Percentiles rank a stretch among this genome's conserved stretches.
Conservation (phyloP, 2,329 filamentous ascomycete genomes). For the Pyrenochaeta sp. region DNA sequence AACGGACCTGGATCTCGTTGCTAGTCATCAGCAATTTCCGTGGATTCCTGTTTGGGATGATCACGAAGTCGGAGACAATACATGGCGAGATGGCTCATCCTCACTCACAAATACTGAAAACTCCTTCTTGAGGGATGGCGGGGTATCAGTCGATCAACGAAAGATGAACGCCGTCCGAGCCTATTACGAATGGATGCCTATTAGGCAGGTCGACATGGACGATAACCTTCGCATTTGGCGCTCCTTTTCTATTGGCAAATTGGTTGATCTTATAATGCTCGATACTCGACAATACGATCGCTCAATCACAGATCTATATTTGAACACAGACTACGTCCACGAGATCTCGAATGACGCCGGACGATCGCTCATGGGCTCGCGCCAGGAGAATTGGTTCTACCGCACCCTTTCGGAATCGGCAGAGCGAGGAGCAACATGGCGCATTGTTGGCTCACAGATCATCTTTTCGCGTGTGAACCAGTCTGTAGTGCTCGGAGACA, state of each 20-base stretch:
- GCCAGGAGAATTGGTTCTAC: conserved; percentile 74
- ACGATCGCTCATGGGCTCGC: conserved; percentile 74
- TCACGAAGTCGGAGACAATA: conserved; percentile 53
- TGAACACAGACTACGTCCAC: conserved; percentile 70
- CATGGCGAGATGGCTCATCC: conserved; percentile 51
- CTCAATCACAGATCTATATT: conserved; percentile 56
- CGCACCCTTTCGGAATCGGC: conserved; percentile 63
- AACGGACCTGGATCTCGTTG: conserved; percentile 51
- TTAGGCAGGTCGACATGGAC: conserved; percentile 55
- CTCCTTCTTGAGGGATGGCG: conserved; percentile 50
- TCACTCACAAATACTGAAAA: conserved; percentile 55
- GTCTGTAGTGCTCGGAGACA: conserved; percentile 54
- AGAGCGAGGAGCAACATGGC: conserved; percentile 73
- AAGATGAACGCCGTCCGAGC: conserved; percentile 59
- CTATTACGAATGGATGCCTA: conserved; percentile 57
- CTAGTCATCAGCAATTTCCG: conserved; percentile 51
- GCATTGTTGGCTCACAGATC: conserved; percentile 75
- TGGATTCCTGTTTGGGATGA: conserved; percentile 60
- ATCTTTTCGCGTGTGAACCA: conserved; percentile 69
- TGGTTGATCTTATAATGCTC: conserved; percentile 54
- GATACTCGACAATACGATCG: conserved; percentile 56
- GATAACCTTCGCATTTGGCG: conserved; percentile 55
- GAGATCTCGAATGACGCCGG: conserved; percentile 72
- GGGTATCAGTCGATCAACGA: conserved; percentile 53
- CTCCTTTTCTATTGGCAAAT: conserved; percentile 52